Conservation (phyloP, 2,329 filamentous ascomycete genomes). For the Sclerotinia borealis region DNA sequence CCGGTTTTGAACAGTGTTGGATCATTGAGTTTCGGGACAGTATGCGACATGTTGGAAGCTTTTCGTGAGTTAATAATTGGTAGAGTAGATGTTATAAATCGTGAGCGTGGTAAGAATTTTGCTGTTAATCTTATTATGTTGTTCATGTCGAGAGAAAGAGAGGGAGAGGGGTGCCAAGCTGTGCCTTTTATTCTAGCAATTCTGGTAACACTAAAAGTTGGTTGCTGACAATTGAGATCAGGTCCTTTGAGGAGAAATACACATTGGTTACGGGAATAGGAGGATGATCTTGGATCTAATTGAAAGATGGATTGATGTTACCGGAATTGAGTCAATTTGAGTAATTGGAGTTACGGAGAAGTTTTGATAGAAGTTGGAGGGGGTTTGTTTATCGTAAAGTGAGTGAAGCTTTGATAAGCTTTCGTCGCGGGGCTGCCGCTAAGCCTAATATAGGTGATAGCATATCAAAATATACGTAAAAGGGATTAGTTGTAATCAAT, state of each 20-base stretch:
- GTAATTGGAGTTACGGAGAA: neutral
- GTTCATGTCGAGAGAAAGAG: constrained; percentile 21
- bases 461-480: neutral
- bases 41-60: constrained; percentile 28
- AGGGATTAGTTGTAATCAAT: neutral
- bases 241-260: neutral
- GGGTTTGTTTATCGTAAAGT: neutral
- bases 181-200: constrained; percentile 4
- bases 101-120: constrained; percentile 20
- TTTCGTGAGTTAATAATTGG: constrained; percentile 20
- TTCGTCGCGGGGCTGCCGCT: neutral
- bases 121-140: constrained; percentile 22
- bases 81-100: constrained; percentile 25
- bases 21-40: constrained; percentile 59
- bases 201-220: neutral
- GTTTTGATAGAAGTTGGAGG: neutral
- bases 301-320: neutral
- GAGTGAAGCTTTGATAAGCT: neutral
- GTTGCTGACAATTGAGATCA: constrained; percentile 1
- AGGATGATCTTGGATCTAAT: neutral
- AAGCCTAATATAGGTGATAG: neutral
- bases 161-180: neutral
- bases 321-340: neutral
- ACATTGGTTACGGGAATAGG: neutral
- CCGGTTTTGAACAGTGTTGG: constrained; percentile 78